Evolutionary conservation across 768 basidiomycete species (phyloP), one percentile per base, ranked within the genome.

Genomic region (Pisolithus marmoratus): DNA sequence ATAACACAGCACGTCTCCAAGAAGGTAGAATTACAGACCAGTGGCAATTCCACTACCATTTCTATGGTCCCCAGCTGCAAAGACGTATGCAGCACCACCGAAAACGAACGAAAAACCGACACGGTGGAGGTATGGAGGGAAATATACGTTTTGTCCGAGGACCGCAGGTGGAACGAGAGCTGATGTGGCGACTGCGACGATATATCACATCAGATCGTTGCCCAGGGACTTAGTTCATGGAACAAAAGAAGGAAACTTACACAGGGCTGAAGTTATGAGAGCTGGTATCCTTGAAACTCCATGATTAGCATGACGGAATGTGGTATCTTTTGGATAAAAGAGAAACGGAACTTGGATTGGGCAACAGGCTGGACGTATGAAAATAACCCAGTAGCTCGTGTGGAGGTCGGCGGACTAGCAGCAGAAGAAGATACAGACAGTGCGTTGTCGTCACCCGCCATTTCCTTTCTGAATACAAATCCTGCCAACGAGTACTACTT

Each of bases 21-120:
- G 17, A 29, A 12, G 34, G 50, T 19, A 27, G 11, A 3, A 12
- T 9, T 27, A 31, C 60, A 29, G 22, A 59, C 65, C 65, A 17
- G 65, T 77, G 19, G 70, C 57, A 20, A 77, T 72, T 0, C 77
- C 77, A 48, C 72, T 68, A 1, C 77, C 77, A 49, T 79, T 77
- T 26, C 69, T 60, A 27, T 53, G 53, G 38, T 77, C 76, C 2
- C 74, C 75, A 6, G 63, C 23, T 5, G 63, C 50, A 36, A 77
- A 53, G 2, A 76, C 70, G 57, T 75, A 77, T 1, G 74, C 74
- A 2, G 75, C 70, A 1, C 76, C 76, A 0, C 68, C 70, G 42
- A 79, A 75, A 15, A 72, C 65, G 7, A 72, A 55, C 11, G 71
- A 67, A 54, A 79, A 79, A 2, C 74, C 75, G 3, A 74, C 59